phyloP scores from a whole-genome alignment of 495 filamentous ascomycete genomes.

The Massariosphaeria phaeospora region DNA sequence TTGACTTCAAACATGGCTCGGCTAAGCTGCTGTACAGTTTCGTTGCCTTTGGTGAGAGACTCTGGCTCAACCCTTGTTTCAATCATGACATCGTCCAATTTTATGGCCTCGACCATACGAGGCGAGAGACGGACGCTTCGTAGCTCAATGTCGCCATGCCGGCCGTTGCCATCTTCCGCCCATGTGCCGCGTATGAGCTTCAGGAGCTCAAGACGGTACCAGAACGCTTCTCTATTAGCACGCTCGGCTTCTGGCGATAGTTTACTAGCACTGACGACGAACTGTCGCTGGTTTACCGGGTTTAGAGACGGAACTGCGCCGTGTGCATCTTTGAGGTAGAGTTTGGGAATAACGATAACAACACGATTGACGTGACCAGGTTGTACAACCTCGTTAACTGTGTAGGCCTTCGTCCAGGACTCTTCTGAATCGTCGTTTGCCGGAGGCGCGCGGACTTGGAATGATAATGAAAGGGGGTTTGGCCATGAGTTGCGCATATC shows the following conservation, averaged over 20 bases:
- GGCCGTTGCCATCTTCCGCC: conserved; percentile 55
- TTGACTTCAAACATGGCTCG: conserved; percentile 53
- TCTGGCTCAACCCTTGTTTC: conserved; percentile 50
- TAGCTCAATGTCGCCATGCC: conserved; percentile 68
- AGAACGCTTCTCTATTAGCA: conserved; percentile 76
- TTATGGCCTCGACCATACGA: conserved; percentile 78
- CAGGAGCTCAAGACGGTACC: conserved; percentile 83
- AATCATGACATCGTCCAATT: conserved; percentile 73
- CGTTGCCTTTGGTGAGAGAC: conserved; percentile 7
- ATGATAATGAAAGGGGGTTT: conserved; percentile 55
- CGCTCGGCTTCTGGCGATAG: conserved; percentile 74
- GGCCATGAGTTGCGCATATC: conserved; percentile 90
- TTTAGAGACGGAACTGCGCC: conserved; percentile 76
- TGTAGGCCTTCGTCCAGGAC: conserved; percentile 37
- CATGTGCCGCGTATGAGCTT: conserved; percentile 65
- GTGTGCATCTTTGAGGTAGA: conserved; percentile 71
- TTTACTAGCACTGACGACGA: conserved; percentile 76
- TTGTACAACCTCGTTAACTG: conserved; percentile 57
- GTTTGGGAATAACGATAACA: conserved; percentile 67
- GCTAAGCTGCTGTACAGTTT: conserved; percentile 42
- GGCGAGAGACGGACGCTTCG: conserved; percentile 65
- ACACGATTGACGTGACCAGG: conserved; percentile 76
- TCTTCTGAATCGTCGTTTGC: conserved; percentile 8
- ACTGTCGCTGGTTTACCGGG: conserved; percentile 71
- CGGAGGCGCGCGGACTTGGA: conserved; percentile 46